Conservation (phyloP, 805 yeast genomes). For the Candida ortonii region DNA sequence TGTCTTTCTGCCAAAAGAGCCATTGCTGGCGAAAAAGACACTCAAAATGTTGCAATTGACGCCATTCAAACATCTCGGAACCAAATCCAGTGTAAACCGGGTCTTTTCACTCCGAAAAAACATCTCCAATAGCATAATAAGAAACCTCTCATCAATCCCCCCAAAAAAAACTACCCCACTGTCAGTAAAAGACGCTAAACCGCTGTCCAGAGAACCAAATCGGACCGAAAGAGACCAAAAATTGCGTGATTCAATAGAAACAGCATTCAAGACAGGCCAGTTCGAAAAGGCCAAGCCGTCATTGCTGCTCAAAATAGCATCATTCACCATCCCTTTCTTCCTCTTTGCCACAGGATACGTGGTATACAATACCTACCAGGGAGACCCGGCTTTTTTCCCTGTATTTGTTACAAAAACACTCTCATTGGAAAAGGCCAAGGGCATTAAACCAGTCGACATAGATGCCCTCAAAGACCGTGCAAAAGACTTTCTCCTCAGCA, state of each 20-base stretch:
- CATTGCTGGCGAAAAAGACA: no score
- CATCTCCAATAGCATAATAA: no score
- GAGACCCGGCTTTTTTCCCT: constrained; percentile 33
- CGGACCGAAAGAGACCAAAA: no score
- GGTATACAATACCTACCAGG: constrained; percentile 28
- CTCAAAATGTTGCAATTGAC: no score
- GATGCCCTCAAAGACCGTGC: constrained; percentile 27
- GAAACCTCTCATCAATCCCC: no score
- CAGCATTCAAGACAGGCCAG: constrained; percentile 16
- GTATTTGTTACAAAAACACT: constrained; percentile 27
- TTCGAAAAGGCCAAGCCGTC: constrained; percentile 16
- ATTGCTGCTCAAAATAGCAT: constrained; percentile 17
- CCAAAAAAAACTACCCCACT: neutral
- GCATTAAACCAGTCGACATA: constrained; percentile 28
- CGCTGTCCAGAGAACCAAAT: constrained; percentile 3
- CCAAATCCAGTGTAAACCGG: no score
- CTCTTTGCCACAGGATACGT: constrained; percentile 27
- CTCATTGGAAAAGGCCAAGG: constrained; percentile 26
- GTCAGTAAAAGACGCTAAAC: constrained; percentile 5
- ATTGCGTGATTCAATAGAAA: no score
- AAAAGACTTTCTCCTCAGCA: constrained; percentile 24
- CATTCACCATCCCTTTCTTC: constrained; percentile 22
- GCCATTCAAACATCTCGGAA: no score
- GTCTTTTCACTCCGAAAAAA: no score
- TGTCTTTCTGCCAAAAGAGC: no score